A percentile compares a stretch with the other conserved stretches of the same genome.
Evolutionary conservation across 176 grass and related monocot genomes (phyloP).

Genomic region (Raddia distichophylla): DNA sequence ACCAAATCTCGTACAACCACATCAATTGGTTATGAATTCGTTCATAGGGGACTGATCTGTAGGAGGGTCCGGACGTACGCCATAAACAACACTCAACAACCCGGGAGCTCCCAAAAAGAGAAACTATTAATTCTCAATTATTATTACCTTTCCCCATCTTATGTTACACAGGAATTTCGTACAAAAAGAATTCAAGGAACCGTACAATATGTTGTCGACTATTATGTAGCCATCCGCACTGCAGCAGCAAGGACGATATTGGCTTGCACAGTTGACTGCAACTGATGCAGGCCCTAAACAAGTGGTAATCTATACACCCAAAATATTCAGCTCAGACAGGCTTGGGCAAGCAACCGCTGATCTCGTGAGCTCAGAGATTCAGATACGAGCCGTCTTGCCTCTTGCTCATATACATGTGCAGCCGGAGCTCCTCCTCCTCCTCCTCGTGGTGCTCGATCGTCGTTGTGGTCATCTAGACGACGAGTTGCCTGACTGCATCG

Average conservation of each 20-base stretch:
- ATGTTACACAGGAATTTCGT: slow-evolving; percentile 16
- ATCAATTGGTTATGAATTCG: not conserved
- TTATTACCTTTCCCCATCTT: not conserved
- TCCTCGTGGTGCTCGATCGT: no score
- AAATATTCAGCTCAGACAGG: not conserved
- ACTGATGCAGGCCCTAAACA: not conserved
- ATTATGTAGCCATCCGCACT: not conserved
- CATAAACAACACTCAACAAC: slow-evolving; percentile 15
- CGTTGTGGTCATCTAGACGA: not conserved
- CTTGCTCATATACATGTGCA: not conserved
- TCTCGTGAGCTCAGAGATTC: not conserved
- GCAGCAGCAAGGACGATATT: not conserved
- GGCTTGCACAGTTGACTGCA: not conserved
- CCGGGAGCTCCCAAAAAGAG: not conserved
- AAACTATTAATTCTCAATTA: not conserved
- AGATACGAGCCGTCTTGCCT: not conserved
- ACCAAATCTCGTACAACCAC: not conserved
- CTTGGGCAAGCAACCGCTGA: not conserved
- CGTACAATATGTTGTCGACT: not conserved
- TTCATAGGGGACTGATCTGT: not conserved
- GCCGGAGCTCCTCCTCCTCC: not conserved
- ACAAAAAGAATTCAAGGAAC: not conserved
- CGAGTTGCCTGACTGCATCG: not conserved
- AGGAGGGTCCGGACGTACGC: not conserved
- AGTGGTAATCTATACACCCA: not conserved